Base-by-base conservation (phyloP, 2,329 filamentous ascomycete genomes). In the Phoma sp. region DNA sequence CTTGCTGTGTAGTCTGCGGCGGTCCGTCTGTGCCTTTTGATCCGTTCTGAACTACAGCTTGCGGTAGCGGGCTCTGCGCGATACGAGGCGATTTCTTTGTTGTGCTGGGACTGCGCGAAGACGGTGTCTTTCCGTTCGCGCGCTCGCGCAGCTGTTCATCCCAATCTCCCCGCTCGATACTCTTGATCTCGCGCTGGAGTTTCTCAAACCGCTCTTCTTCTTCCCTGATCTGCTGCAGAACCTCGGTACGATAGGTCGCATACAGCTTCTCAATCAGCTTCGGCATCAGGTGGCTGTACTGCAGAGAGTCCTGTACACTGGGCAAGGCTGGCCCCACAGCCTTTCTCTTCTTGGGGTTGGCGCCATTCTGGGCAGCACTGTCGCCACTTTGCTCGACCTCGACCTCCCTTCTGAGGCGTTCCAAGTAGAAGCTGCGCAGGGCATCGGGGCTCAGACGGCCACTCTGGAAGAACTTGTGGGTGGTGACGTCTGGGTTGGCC, bases 401-500 rank as follows among this genome's bases (percentile, higher is more conserved):
- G 60, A 87, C 75, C 73, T 95, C 91, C 62, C 96, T 89, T 62
- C 85, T 85, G 71, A 97, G 75, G 54, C 96, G 78, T 53, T 85
- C 83, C 62, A 92, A 78, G 73, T 96, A 97, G 47, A 95, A 82
- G 68, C 89, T 84, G 74, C 90, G 86, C 62, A 98, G 80, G 38
- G 91, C 85, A 74, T 93, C 89, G 7, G 92, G 86, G 42, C 82
- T 89, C 71, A 98, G 78, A 58, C 93, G 86, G 65, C 82, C 79
- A 62, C 84, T 82, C 80, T 96, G 89, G 78, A 89, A 96, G 30
- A 82, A 82, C 39, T 81, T 80, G 75, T 87, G 86, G 67, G 87
- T 82, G 65, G 84, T 87, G 71, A 98, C 82, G 58, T 91, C 81
- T 14, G 84, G 80, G 72, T 96, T 92, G 68, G 82, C 86, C 75